Conservation (phyloP, 495 filamentous ascomycete genomes). For the Acidiella bohemica region DNA sequence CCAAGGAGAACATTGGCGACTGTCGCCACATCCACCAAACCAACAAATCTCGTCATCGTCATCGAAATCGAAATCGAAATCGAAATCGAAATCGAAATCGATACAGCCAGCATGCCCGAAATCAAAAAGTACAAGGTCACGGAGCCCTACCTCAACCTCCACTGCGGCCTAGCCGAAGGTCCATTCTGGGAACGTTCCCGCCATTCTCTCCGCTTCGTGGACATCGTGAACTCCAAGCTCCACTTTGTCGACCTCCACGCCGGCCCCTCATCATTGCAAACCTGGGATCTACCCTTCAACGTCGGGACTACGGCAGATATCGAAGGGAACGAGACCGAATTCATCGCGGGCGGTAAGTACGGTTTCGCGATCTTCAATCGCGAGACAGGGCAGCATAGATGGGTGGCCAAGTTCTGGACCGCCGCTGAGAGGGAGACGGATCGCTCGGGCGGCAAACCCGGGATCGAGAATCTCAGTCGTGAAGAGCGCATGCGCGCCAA, state of each 20-base stretch:
- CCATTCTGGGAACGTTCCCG: conserved; percentile 60
- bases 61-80: no score
- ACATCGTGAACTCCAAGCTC: conserved; percentile 68
- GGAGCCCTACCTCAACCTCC: conserved; percentile 61
- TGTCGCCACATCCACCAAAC: no score
- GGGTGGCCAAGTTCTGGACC: conserved; percentile 47
- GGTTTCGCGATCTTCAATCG: conserved; percentile 66
- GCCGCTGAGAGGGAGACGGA: conserved; percentile 33
- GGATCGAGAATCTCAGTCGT: neutral
- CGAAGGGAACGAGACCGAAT: conserved; percentile 48
- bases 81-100: no score
- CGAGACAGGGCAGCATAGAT: conserved; percentile 46
- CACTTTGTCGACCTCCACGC: conserved; percentile 57
- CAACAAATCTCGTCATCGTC: no score
- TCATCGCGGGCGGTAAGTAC: conserved; percentile 68
- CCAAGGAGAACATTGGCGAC: no score
- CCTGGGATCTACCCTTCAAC: conserved; percentile 48
- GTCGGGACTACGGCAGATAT: conserved; percentile 75
- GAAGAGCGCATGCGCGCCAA: conserved; percentile 45
- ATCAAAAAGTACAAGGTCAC: conserved; percentile 27
- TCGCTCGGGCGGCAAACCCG: conserved; percentile 28
- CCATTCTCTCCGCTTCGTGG: conserved; percentile 71
- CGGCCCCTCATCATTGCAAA: conserved; percentile 48
- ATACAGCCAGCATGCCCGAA: conserved; percentile 22
- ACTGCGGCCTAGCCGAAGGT: conserved; percentile 68